Base-by-base conservation (phyloP, 2,329 filamentous ascomycete species). In the Aspergillus sp. region DNA sequence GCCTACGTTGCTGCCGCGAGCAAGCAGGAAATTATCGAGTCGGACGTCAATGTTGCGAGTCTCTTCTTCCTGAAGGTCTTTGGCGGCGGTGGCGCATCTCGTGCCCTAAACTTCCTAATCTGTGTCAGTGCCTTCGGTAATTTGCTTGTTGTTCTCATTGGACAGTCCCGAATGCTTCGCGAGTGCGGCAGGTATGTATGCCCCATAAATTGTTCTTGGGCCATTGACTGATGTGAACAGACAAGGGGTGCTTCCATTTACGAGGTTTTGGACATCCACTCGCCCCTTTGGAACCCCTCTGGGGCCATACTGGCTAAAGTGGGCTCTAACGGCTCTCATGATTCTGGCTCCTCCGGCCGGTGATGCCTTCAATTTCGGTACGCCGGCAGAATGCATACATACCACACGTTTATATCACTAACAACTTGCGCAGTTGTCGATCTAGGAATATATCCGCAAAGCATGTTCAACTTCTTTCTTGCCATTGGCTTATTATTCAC, bases 281-380 rank as follows among this genome's bases (percentile, higher is more conserved):
- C 79, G 77, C 55, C 86, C 85, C 0, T 87, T 88, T 56, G 85
- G 85, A 2, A 89, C 86, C 0, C 85, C 85, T 0, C 64, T 86
- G 0, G 85, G 83, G 0, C 84, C 85, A 0, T 86, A 86, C 58
- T 52, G 80, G 2, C 61, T 87, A 3, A 84, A 85, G 65, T 88
- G 83, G 82, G 64, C 63, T 0, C 68, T 85, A 56, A 87, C 85
- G 0, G 66, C 84, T 2, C 63, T 87, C 44, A 85, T 87, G 81
- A 86, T 87, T 36, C 66, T 84, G 0, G 83, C 81, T 0, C 80
- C 84, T 0, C 84, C 85, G 0, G 83, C 84, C 0, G 85, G 86
- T 1, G 85, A 88, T 65, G 86, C 85, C 0, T 89, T 88, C 68
- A 81, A 83, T 57, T 88, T 87, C 62, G 74, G 81, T 79, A 66